Base-by-base conservation (phyloP, 192 early-diverging fungal genomes). In the Coemansia sp. region DNA sequence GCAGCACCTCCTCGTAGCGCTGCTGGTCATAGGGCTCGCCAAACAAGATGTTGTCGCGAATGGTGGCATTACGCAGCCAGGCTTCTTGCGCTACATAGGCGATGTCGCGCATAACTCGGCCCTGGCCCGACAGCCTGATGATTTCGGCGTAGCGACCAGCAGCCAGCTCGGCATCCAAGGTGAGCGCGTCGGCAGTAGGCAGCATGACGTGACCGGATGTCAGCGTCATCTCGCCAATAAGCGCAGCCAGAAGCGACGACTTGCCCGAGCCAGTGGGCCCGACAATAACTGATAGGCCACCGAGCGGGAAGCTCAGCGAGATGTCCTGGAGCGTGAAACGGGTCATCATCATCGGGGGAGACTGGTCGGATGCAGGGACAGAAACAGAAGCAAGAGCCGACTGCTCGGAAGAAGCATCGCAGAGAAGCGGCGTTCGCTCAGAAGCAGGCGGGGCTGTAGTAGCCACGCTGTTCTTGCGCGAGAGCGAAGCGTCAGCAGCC, bases 201-300 rank as follows among this genome's bases (percentile, higher is more conserved):
- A 74, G 17, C n/a, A 60, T 14, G 8, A 80, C 57, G 23, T 52
- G 61, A 2, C 66, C 83, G 2, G 43, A 13, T 0, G 60, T 55
- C 27, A 65, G 77, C 32, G 66, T 60, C 54, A 93, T 89, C 70
- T 95, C 93, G 26, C 91, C 91, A 4, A 96, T 71, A 19, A 96
- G 79, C 42, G 90, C 88, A 14, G 85, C 50, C 9, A 95, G 64
- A 41, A 98, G 57, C 7, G 86, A 86, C 8, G 87, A 86, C 67
- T 98, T 98, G 39, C 96, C 96, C n/a, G 83, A 79, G 0, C 92
- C 96, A 11, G 94, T 95, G 19, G 90, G 80, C 5, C 95, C 95
- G 25, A 83, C 83, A 26, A 96, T 63, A 11, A 95, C 70, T 9
- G 89, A 86, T 23, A 94, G 67, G 11, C 80, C 80, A 50, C 83